A percentile compares a stretch with the other conserved stretches of the same genome.
phyloP scores from a whole-genome alignment of 768 basidiomycete genomes.

The Amanita jacksonii region DNA sequence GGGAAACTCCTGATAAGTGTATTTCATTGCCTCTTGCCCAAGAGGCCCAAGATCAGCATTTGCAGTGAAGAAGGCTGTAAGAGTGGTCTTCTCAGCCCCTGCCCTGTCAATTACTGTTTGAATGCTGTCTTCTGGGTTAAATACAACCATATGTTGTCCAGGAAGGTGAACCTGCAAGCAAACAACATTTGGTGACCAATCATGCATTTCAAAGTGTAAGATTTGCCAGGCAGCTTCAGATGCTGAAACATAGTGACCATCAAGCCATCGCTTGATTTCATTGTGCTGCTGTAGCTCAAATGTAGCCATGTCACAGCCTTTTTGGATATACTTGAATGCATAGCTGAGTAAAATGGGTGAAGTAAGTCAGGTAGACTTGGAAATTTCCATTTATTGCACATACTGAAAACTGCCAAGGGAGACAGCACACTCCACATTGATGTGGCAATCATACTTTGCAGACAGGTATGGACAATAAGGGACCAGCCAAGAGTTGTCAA shows the following conservation, averaged over 20 bases:
- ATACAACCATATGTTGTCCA: background rate
- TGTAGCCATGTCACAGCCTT: conserved; percentile 32
- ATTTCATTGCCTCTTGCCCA: conserved; percentile 12
- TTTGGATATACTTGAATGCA: conserved; percentile 40
- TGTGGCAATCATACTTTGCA: conserved; percentile 4
- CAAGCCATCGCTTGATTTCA: conserved; percentile 21
- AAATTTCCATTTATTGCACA: too few relatives aligned
- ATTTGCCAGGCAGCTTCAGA: conserved; percentile 12
- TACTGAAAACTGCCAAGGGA: too few relatives aligned
- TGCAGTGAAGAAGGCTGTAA: conserved; percentile 22
- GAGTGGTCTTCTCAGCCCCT: conserved; percentile 16
- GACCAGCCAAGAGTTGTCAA: conserved; percentile 31
- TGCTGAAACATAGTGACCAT: too few relatives aligned
- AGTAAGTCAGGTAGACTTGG: too few relatives aligned
- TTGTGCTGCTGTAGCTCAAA: conserved; percentile 20
- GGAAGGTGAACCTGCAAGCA: conserved; percentile 30
- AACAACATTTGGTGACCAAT: conserved; percentile 26
- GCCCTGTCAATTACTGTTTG: conserved; percentile 3
- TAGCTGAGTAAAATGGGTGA: conserved; percentile 28
- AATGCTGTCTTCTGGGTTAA: background rate
- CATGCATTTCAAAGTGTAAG: conserved; percentile 23
- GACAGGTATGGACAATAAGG: conserved; percentile 18
- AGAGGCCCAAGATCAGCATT: conserved; percentile 13
- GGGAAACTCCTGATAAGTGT: conserved; percentile 32
- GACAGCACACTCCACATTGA: conserved; percentile 3